Percentiles rank a stretch among this genome's conserved stretches.
These are phyloP conservation scores for Pichia sp. DNA, from an alignment of 1,139 yeast genomes.

Conservation along the genomic window DNA sequence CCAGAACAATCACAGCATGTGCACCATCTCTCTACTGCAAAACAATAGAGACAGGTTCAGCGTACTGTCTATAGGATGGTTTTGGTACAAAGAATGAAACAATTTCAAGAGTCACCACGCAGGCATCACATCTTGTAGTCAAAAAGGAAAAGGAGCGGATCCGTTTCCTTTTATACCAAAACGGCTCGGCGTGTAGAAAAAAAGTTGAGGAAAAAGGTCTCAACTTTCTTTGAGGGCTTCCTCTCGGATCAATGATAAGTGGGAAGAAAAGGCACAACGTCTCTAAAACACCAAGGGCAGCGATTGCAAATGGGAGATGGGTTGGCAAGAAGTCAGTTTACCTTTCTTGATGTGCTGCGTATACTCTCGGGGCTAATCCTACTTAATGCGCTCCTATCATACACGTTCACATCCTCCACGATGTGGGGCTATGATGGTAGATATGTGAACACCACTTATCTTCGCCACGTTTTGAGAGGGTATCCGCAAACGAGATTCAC, in stretches of 20 bases:
- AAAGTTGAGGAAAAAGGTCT: slow-evolving; percentile 2
- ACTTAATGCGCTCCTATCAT: slow-evolving; percentile 47
- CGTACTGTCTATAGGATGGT: slow-evolving; percentile 36
- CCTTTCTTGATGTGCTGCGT: slow-evolving; percentile 40
- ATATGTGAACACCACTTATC: slow-evolving; percentile 45
- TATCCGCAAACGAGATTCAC: slow-evolving; percentile 35
- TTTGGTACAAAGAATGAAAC: slow-evolving; percentile 29
- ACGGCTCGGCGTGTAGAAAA: background rate
- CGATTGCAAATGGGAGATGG: background rate
- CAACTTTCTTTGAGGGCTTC: background rate
- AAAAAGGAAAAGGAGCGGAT: background rate
- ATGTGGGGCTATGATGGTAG: slow-evolving; percentile 56
- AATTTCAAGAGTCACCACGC: background rate
- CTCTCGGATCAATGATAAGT: background rate
- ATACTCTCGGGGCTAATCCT: slow-evolving; percentile 45
- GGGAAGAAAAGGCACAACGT: background rate
- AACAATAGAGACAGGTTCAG: slow-evolving; percentile 21
- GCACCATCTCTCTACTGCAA: slow-evolving; percentile 12
- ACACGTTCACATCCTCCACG: slow-evolving; percentile 44
- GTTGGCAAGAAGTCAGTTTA: slow-evolving; percentile 6
- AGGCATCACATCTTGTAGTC: background rate
- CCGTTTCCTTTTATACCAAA: slow-evolving; percentile 10
- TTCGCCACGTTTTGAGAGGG: slow-evolving; percentile 19
- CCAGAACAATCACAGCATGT: background rate
- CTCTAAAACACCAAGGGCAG: background rate